These are phyloP conservation scores for Thinopyrum elongatum DNA, from an alignment of 176 grass and related monocot species.

Conservation along the genomic window DNA sequence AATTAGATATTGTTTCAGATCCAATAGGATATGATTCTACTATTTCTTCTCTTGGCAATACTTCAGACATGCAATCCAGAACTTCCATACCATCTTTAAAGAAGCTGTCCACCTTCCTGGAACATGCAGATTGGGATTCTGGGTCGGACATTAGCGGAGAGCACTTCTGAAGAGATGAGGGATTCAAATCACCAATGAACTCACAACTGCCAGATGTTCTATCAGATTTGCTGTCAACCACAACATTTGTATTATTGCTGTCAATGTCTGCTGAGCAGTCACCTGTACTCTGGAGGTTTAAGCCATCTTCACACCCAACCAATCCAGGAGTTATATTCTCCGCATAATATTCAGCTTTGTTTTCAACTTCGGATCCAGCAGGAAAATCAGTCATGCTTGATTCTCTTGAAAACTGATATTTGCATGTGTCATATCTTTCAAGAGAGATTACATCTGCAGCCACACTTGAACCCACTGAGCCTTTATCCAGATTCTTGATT, in stretches of 20 bases:
- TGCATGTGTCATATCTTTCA: slow-evolving; percentile 22
- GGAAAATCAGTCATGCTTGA: slow-evolving; percentile 16
- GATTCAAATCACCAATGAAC: background rate
- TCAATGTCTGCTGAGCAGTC: slow-evolving; percentile 13
- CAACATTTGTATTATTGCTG: background rate
- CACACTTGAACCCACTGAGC: slow-evolving; percentile 28
- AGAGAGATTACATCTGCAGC: slow-evolving; percentile 17
- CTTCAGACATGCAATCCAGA: slow-evolving; percentile 26
- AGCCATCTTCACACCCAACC: background rate
- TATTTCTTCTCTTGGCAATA: slow-evolving; percentile 20
- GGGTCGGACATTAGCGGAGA: background rate
- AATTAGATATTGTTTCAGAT: slow-evolving; percentile 3
- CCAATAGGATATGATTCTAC: slow-evolving; percentile 7
- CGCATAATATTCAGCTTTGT: slow-evolving; percentile 2
- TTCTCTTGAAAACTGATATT: slow-evolving; percentile 22
- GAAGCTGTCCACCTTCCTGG: slow-evolving; percentile 8
- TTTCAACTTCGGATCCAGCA: slow-evolving; percentile 25
- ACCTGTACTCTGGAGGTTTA: slow-evolving; percentile 7
- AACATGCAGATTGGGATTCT: slow-evolving; percentile 20
- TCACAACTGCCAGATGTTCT: background rate
- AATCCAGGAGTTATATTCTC: slow-evolving; percentile 20
- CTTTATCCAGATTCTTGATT: slow-evolving; percentile 29
- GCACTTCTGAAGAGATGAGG: background rate
- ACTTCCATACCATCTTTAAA: background rate
- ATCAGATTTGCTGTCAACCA: slow-evolving; percentile 1